Evolutionary conservation across 352 stramenopile species (phyloP).

Genomic region (Pythium scleroteichum): DNA sequence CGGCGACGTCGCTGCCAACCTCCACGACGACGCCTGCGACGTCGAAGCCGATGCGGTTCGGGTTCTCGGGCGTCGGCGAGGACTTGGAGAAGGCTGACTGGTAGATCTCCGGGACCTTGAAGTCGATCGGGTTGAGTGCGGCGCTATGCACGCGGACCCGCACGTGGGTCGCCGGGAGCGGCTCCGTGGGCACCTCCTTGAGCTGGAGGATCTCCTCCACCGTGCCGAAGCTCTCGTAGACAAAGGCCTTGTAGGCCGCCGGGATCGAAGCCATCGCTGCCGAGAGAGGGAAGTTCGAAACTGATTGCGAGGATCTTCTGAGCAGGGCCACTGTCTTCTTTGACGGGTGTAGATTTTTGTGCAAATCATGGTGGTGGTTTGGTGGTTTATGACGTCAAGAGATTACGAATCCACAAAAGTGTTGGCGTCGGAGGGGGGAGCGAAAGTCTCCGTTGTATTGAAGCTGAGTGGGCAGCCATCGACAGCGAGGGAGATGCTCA

Average conservation of each 20-base stretch:
- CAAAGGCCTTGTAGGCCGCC: conserved; percentile 27
- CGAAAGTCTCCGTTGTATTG: background rate
- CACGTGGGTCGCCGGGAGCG: conserved; percentile 30
- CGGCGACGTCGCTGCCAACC: conserved; percentile 30
- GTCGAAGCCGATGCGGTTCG: conserved; percentile 38
- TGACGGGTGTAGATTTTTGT: conserved; percentile 1
- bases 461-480: no score
- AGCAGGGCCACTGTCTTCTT: background rate
- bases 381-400: background rate
- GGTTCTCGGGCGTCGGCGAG: conserved; percentile 21
- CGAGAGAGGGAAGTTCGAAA: no score
- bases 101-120: conserved; percentile 17
- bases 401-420: background rate
- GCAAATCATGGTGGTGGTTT: background rate
- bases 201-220: conserved; percentile 32
- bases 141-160: conserved; percentile 39
- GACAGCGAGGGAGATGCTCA: background rate
- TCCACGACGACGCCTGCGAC: conserved; percentile 36
- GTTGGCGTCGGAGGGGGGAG: background rate
- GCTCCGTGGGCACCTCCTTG: conserved; percentile 7
- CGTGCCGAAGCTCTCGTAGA: conserved; percentile 34
- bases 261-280: background rate
- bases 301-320: no score
- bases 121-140: conserved; percentile 35
- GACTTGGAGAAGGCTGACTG: conserved; percentile 3